A percentile compares a stretch with the other conserved stretches of the same genome.
Evolutionary conservation across 345 rosid species (phyloP).

Genomic region (Sisymbrium altissimum): DNA sequence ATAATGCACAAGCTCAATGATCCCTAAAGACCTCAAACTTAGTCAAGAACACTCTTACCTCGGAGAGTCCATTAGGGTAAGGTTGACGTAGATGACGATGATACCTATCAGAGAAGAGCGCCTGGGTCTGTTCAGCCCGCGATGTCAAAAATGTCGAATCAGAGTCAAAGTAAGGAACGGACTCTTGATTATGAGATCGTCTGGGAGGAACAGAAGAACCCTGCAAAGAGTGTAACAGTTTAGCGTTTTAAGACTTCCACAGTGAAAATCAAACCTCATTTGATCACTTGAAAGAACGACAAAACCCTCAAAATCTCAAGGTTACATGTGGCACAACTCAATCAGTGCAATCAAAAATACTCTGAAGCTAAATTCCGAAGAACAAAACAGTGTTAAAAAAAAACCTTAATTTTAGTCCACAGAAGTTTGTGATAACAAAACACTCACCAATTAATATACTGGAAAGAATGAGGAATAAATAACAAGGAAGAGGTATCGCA

Average conservation of each 20-base stretch:
- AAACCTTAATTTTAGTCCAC: not conserved
- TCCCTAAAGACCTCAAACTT: not conserved
- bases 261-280: not conserved
- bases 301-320: too few species aligned
- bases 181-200: slow-evolving; percentile 45
- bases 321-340: not conserved
- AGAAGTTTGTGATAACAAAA: not conserved
- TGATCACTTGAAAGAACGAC: not conserved
- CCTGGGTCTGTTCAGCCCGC: slow-evolving; percentile 43
- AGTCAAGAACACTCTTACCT: slow-evolving; percentile 42
- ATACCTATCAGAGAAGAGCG: slow-evolving; percentile 49
- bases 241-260: not conserved
- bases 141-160: slow-evolving; percentile 39
- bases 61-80: slow-evolving; percentile 79
- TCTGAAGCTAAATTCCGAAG: not conserved
- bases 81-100: slow-evolving; percentile 71
- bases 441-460: not conserved
- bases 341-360: not conserved
- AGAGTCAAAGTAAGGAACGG: slow-evolving; percentile 42
- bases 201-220: slow-evolving; percentile 40
- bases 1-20: not conserved
- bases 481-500: not conserved
- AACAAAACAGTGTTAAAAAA: not conserved
- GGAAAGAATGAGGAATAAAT: too few species aligned
- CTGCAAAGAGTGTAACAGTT: slow-evolving; percentile 40